phyloP scores from a whole-genome alignment of 352 stramenopile genomes.

The Thalassiosira tumida region DNA sequence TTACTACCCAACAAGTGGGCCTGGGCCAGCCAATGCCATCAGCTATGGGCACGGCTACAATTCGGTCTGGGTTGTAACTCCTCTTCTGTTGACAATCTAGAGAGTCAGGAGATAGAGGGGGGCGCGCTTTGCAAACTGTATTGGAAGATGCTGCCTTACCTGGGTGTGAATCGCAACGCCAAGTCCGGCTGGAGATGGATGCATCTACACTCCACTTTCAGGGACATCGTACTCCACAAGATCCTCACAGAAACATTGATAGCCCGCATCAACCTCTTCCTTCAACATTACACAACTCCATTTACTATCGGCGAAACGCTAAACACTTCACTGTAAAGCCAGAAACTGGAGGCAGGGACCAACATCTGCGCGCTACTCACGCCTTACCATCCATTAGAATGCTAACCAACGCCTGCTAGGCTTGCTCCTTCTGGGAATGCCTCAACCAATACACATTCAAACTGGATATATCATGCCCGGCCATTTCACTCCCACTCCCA shows the following conservation, averaged over 20 bases:
- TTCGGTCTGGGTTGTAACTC: constrained; percentile 35
- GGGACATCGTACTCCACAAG: not conserved
- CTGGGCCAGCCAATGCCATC: constrained; percentile 54
- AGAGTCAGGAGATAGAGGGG: not conserved
- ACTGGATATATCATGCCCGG: constrained; percentile 25
- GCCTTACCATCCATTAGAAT: not conserved
- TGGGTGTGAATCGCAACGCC: constrained; percentile 30
- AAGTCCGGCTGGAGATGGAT: constrained; percentile 8
- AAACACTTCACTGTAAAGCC: not conserved
- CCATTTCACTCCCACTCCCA: not conserved
- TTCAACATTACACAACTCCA: constrained; percentile 24
- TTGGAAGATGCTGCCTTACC: not conserved
- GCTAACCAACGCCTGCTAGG: constrained; percentile 27
- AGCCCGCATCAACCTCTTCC: constrained; percentile 28
- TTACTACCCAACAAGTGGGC: constrained; percentile 20
- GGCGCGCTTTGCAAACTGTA: constrained; percentile 3
- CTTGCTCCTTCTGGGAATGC: constrained; percentile 38
- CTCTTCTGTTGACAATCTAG: not conserved
- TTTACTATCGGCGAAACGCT: constrained; percentile 13
- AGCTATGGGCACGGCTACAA: constrained; percentile 44
- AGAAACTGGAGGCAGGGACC: not conserved
- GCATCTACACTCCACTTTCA: constrained; percentile 19
- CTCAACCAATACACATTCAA: not conserved
- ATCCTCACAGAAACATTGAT: not conserved
- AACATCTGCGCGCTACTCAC: not conserved